These are phyloP conservation scores for Parietaria judaica DNA, from an alignment of 306 rosid species.

Conservation along the genomic window DNA sequence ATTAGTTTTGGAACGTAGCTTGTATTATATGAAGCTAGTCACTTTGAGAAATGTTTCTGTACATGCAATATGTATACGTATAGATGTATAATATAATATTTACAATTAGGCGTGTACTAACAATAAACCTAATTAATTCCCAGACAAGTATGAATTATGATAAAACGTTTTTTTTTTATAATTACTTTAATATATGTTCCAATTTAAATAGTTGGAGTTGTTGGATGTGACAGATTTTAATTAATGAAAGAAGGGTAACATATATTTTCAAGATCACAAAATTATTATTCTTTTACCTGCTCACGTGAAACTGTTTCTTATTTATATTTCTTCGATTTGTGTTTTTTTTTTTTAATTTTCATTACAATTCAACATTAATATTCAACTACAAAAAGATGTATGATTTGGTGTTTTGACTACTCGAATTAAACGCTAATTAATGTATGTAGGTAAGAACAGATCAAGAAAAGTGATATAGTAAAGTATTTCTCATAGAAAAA, in stretches of 20 bases:
- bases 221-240: conserved; percentile 6
- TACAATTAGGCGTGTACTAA: background rate
- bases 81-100: no score
- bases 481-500: no score
- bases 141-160: background rate
- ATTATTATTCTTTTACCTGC: background rate
- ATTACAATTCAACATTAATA: no score
- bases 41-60: conserved; percentile 10
- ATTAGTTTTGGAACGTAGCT: background rate
- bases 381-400: no score
- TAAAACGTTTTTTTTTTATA: background rate
- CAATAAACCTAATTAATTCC: background rate
- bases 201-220: conserved; percentile 3
- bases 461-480: no score
- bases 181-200: background rate
- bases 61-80: background rate
- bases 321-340: background rate
- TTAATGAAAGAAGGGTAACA: background rate
- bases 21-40: conserved; percentile 2
- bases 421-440: no score
- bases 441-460: no score
- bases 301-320: conserved; percentile 48
- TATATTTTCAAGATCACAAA: background rate
- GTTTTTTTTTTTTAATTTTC: background rate
- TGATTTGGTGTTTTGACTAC: no score